phyloP scores from a whole-genome alignment of 495 filamentous ascomycete species.

The Talaromyces thailandensis region DNA sequence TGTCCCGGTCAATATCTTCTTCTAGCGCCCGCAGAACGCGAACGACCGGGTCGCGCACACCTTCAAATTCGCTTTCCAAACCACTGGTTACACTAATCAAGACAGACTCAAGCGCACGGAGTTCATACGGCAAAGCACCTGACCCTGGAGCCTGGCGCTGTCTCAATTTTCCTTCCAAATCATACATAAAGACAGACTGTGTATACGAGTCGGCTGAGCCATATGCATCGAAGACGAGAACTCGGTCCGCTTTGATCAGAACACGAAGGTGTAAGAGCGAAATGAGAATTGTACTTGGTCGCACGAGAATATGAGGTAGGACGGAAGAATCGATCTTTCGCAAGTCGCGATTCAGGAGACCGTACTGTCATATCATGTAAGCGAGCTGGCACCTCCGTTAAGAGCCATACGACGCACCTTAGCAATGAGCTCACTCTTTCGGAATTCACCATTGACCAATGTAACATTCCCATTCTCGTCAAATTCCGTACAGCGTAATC shows the following conservation, averaged over 20 bases:
- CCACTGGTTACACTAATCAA: constrained; percentile 65
- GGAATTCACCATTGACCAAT: constrained; percentile 92
- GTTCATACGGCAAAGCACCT: constrained; percentile 54
- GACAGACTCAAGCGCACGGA: constrained; percentile 49
- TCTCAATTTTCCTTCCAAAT: constrained; percentile 58
- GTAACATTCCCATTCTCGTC: constrained; percentile 89
- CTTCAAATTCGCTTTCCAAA: constrained; percentile 87
- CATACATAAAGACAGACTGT: constrained; percentile 95
- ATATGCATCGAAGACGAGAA: constrained; percentile 92
- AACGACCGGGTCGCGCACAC: constrained; percentile 84
- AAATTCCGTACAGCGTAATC: constrained; percentile 88
- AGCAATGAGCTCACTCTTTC: constrained; percentile 91
- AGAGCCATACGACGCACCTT: constrained; percentile 53
- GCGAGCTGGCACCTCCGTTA: background rate
- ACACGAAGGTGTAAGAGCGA: constrained; percentile 91
- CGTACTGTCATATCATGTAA: constrained; percentile 56
- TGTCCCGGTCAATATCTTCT: constrained; percentile 94
- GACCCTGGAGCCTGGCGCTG: constrained; percentile 40
- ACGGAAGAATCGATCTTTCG: constrained; percentile 98
- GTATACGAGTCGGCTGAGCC: constrained; percentile 91
- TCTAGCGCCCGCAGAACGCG: constrained; percentile 81
- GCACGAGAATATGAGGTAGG: constrained; percentile 92
- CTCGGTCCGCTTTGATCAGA: constrained; percentile 87
- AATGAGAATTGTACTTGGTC: constrained; percentile 87
- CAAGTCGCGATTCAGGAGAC: constrained; percentile 87